Conservation (phyloP, 768 basidiomycete genomes). For the Boletellus sp. region DNA sequence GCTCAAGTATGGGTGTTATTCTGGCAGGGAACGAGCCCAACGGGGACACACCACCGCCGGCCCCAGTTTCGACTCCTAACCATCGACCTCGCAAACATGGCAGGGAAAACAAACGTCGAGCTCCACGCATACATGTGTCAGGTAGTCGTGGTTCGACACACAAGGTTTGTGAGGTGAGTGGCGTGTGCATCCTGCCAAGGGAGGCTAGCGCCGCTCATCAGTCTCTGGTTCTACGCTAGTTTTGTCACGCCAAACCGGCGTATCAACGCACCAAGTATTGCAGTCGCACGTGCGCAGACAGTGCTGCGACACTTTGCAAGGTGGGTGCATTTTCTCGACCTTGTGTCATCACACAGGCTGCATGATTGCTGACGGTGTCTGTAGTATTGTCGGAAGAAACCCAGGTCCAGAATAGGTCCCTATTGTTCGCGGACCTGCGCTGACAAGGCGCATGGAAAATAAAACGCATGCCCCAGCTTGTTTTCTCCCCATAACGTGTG, state of each 20-base stretch:
- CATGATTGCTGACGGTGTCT: not conserved
- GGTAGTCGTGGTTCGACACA: slow-evolving; percentile 3
- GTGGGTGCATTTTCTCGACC: not conserved
- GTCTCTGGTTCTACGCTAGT: slow-evolving; percentile 9
- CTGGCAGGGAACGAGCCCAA: slow-evolving; percentile 11
- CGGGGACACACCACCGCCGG: not conserved
- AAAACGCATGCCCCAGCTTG: not conserved
- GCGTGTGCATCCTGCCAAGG: not conserved
- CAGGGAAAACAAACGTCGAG: slow-evolving; percentile 3
- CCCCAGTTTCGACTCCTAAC: slow-evolving; percentile 2
- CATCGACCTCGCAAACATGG: not conserved
- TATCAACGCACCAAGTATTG: slow-evolving; percentile 55
- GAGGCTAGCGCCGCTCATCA: not conserved
- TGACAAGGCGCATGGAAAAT: slow-evolving; percentile 16
- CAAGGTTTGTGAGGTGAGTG: slow-evolving; percentile 24
- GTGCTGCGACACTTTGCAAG: slow-evolving; percentile 34
- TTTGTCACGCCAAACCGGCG: slow-evolving; percentile 56
- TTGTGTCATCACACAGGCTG: not conserved
- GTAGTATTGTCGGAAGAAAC: slow-evolving; percentile 23
- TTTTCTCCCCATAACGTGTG: not conserved
- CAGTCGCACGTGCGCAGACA: slow-evolving; percentile 54
- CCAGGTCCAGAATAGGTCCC: slow-evolving; percentile 8
- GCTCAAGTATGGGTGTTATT: not conserved
- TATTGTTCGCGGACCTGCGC: slow-evolving; percentile 30
- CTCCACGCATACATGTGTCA: slow-evolving; percentile 8